These are phyloP conservation scores for Pelagophyceae sp. DNA, from an alignment of 352 stramenopile genomes.

Conservation along the genomic window DNA sequence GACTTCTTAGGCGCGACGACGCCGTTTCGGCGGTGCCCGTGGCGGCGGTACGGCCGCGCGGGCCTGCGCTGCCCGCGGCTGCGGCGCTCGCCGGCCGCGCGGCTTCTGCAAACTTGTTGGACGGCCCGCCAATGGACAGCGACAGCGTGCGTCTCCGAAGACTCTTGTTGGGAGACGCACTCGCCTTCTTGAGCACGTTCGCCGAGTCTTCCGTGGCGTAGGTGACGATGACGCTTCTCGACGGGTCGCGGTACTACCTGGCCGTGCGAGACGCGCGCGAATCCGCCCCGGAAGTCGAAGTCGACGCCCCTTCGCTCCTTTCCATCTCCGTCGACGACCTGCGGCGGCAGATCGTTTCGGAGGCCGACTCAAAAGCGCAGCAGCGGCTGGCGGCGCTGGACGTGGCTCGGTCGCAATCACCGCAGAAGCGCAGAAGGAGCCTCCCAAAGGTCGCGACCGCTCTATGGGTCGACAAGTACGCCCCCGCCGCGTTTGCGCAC, in stretches of 20 bases:
- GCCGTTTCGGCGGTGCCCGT: too few species aligned
- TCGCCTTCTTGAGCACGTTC: background rate
- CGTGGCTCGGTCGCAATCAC: background rate
- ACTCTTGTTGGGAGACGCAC: background rate
- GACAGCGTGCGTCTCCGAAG: background rate
- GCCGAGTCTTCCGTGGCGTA: background rate
- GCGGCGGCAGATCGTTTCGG: background rate
- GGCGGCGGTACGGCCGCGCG: too few species aligned
- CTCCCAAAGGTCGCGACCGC: background rate
- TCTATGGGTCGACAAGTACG: constrained; percentile 96
- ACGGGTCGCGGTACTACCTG: background rate
- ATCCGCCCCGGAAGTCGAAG: background rate
- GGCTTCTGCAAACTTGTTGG: too few species aligned
- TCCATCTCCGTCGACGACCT: background rate
- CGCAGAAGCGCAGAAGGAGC: background rate
- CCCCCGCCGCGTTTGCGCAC: constrained; percentile 79
- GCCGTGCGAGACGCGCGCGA: too few species aligned
- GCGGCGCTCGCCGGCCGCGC: too few species aligned
- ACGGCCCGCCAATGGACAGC: too few species aligned
- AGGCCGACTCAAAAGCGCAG: background rate
- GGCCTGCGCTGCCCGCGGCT: too few species aligned
- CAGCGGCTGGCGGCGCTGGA: too few species aligned
- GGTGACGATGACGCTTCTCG: background rate
- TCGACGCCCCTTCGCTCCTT: background rate
- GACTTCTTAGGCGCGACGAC: too few species aligned